These are phyloP conservation scores for Chaetomiaceae sp. DNA, from an alignment of 2,329 filamentous ascomycete species.

Conservation along the genomic window DNA sequence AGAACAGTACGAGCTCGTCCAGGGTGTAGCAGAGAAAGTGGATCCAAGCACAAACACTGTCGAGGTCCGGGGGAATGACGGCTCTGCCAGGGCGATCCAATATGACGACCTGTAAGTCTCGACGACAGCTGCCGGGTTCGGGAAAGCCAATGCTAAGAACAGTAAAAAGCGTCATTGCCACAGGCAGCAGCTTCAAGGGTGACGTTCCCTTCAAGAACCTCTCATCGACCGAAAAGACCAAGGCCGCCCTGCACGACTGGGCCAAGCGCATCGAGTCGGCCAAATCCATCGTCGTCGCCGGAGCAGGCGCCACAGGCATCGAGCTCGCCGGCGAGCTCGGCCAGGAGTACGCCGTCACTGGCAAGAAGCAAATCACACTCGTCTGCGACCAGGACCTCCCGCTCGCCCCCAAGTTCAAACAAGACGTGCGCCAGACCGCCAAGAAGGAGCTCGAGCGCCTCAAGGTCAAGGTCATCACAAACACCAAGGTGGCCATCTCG, in stretches of 20 bases:
- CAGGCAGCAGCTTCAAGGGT: conserved; percentile 42
- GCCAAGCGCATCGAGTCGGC: conserved; percentile 38
- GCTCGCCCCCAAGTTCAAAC: conserved; percentile 30
- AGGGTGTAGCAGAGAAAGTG: conserved; percentile 43
- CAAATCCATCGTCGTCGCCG: conserved; percentile 46
- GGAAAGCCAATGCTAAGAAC: neutral
- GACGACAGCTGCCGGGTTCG: neutral
- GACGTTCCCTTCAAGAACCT: conserved; percentile 48
- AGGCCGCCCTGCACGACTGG: conserved; percentile 34
- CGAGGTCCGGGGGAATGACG: conserved; percentile 35
- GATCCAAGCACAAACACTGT: conserved; percentile 41
- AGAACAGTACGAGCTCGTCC: conserved; percentile 47
- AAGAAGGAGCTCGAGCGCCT: conserved; percentile 39
- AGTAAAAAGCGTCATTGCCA: conserved; percentile 42
- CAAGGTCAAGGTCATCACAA: conserved; percentile 39
- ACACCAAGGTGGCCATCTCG: conserved; percentile 33
- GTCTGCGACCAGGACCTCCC: conserved; percentile 38
- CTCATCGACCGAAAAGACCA: conserved; percentile 39
- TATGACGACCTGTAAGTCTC: conserved; percentile 44
- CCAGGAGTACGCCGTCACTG: conserved; percentile 39
- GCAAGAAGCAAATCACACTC: conserved; percentile 44
- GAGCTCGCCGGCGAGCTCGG: conserved; percentile 50
- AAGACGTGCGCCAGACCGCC: conserved; percentile 37
- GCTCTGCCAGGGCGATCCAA: conserved; percentile 32
- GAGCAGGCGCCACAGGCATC: conserved; percentile 47